Evolutionary conservation across 345 rosid genomes (phyloP).

Genomic region (Citrus australasica): DNA sequence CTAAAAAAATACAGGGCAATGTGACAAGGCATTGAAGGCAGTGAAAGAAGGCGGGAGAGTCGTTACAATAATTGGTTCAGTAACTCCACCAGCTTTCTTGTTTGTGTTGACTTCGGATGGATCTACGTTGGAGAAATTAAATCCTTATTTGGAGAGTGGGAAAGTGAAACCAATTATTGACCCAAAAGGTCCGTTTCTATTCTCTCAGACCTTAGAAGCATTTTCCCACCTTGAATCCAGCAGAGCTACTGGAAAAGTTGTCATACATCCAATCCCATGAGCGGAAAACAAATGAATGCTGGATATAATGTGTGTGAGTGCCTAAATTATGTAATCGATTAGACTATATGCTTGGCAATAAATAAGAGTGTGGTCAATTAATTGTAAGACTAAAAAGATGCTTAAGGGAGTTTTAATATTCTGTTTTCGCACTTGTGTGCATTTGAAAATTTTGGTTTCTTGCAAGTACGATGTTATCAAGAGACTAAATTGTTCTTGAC

Average conservation of each 20-base stretch:
- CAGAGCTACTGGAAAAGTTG: not conserved
- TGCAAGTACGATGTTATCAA: no score
- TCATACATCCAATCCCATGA: not conserved
- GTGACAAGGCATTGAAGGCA: not conserved
- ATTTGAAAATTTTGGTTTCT: no score
- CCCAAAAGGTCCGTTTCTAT: not conserved
- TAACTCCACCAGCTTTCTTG: not conserved
- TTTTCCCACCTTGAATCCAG: not conserved
- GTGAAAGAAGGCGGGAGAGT: not conserved
- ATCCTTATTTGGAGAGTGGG: not conserved
- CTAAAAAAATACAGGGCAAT: not conserved
- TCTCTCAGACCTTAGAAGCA: not conserved
- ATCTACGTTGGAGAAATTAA: not conserved
- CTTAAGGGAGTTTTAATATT: not conserved
- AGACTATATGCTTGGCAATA: not conserved
- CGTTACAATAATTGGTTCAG: not conserved
- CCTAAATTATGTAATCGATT: not conserved
- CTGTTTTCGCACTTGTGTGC: no score
- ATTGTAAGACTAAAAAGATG: not conserved
- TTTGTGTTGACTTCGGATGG: not conserved
- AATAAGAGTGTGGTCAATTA: not conserved
- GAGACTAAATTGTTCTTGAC: not conserved
- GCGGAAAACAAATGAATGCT: not conserved
- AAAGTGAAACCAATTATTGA: not conserved
- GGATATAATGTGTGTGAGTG: not conserved